Percentiles rank a stretch among this genome's conserved stretches.
Conservation (phyloP, 2,329 filamentous ascomycete species). For the Pseudocercospora fijiensis region DNA sequence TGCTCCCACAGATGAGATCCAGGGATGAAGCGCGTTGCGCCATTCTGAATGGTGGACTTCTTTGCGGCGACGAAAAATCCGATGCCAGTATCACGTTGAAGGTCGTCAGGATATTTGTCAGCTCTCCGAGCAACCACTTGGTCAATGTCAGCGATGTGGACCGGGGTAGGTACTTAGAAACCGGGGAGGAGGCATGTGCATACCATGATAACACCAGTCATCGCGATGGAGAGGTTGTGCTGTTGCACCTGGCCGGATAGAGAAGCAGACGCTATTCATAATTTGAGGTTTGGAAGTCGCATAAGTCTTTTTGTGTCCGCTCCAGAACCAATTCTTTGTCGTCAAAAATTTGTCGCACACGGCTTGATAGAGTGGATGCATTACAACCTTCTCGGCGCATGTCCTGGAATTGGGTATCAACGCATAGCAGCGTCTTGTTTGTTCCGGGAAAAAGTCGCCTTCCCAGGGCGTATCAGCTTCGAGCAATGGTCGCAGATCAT, state of each 20-base stretch:
- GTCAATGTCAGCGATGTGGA: neutral
- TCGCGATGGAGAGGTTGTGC: conserved; percentile 36
- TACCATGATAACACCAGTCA: conserved; percentile 34
- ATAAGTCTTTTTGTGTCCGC: conserved; percentile 13
- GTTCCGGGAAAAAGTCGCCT: conserved; percentile 14
- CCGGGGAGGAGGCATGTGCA: neutral
- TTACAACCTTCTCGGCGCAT: conserved; percentile 5
- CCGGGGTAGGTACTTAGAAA: no score
- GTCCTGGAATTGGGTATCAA: conserved; percentile 7
- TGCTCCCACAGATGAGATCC: conserved; percentile 41
- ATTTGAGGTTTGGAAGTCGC: conserved; percentile 27
- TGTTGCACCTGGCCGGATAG: conserved; percentile 31
- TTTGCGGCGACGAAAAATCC: conserved; percentile 42
- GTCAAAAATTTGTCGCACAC: conserved; percentile 7
- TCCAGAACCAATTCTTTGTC: conserved; percentile 11
- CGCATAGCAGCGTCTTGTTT: conserved; percentile 9
- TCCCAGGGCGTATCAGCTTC: conserved; percentile 10
- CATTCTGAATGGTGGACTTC: conserved; percentile 36
- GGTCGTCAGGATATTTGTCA: conserved; percentile 17
- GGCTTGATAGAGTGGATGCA: conserved; percentile 12
- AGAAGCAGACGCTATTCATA: conserved; percentile 33
- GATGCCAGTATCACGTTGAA: conserved; percentile 31
- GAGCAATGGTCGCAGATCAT: conserved; percentile 7
- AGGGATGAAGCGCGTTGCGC: conserved; percentile 42
- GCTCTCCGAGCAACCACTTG: conserved; percentile 18